phyloP scores from a whole-genome alignment of 2,329 filamentous ascomycete genomes.

The Aspergillus eucalypticola region DNA sequence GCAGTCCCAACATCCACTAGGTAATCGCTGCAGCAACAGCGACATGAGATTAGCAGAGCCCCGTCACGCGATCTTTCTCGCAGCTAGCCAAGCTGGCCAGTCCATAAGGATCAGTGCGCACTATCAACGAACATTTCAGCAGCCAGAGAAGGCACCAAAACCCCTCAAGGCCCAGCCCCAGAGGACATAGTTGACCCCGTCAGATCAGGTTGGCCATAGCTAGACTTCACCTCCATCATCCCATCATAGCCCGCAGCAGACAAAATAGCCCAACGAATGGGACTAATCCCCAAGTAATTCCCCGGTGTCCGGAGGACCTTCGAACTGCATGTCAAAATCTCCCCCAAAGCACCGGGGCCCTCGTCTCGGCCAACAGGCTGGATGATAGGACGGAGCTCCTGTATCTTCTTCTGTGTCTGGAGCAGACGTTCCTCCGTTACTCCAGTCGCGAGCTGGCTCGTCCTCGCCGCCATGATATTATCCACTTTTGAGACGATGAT shows the following conservation, averaged over 20 bases:
- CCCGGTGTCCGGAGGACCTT: slow-evolving; percentile 50
- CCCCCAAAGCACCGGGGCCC: slow-evolving; percentile 52
- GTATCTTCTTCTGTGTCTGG: slow-evolving; percentile 42
- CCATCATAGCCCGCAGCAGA: slow-evolving; percentile 60
- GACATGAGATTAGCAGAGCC: too few relatives aligned
- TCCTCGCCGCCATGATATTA: slow-evolving; percentile 48
- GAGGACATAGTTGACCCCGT: slow-evolving; percentile 2
- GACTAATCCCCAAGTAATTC: slow-evolving; percentile 59
- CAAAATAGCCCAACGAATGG: slow-evolving; percentile 65
- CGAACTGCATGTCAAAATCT: slow-evolving; percentile 61
- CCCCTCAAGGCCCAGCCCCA: not conserved
- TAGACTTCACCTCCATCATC: slow-evolving; percentile 29
- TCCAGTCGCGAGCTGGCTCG: slow-evolving; percentile 32
- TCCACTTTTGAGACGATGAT: slow-evolving; percentile 69
- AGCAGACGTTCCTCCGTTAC: slow-evolving; percentile 30
- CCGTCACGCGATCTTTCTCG: too few relatives aligned
- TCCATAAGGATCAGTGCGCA: too few relatives aligned
- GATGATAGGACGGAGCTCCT: slow-evolving; percentile 42
- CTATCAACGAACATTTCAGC: not conserved
- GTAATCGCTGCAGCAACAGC: too few relatives aligned
- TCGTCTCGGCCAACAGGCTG: slow-evolving; percentile 46
- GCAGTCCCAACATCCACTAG: too few relatives aligned
- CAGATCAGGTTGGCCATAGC: slow-evolving; percentile 12
- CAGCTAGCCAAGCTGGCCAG: too few relatives aligned
- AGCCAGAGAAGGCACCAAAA: not conserved